Base-by-base conservation (phyloP, 2,329 filamentous ascomycete species). In the Neofusicoccum kwambonambiense region DNA sequence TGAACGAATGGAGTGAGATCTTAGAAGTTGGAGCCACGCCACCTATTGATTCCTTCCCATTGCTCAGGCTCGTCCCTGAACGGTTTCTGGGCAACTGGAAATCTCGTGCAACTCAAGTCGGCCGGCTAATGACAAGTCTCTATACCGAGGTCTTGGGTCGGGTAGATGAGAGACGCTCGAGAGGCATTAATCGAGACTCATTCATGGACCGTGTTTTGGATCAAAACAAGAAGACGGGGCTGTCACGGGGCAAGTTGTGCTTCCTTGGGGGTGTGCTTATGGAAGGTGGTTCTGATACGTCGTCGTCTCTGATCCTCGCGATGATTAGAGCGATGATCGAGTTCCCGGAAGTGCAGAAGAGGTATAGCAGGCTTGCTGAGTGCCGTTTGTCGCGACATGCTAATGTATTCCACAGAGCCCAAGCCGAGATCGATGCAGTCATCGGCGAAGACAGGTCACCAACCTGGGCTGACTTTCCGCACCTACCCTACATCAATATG, bases 1-100 rank as follows among this genome's bases (percentile, higher is more conserved):
- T 42, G 19, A 45, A 17, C 4, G 22, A 64, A 42, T 64, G 61
- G 61, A 56, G 34, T 22, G 49, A 42, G 12, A 34, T 42, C 5
- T 13, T 65, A 9, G 63, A 65, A 41, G 15, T 57, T 5, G 63
- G 63, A 22, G 44, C 52, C 2, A 58, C 49, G 5, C 63, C 63
- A 12, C 54, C 63, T 1, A 44, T 61, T 6, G 63, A 65, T 34
- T 65, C 64, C 12, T 31, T 57, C 17, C 45, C 65, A 5, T 54
- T 69, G 19, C 69, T 83, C 5, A 76, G 80, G 44, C 74, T 68
- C 4, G 66, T 83, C 9, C 82, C 82, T 0, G 73, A 69, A 50
- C 17, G 17, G 31, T 27, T 71, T 22, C 37, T 69, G 5, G 68
- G 67, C 35, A 58, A 56, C 31, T 70, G 68, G 68, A 49, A 39